A percentile compares a stretch with the other conserved stretches of the same genome.
Evolutionary conservation across 257 asterid species (phyloP).

Genomic region (Salvia splendens): DNA sequence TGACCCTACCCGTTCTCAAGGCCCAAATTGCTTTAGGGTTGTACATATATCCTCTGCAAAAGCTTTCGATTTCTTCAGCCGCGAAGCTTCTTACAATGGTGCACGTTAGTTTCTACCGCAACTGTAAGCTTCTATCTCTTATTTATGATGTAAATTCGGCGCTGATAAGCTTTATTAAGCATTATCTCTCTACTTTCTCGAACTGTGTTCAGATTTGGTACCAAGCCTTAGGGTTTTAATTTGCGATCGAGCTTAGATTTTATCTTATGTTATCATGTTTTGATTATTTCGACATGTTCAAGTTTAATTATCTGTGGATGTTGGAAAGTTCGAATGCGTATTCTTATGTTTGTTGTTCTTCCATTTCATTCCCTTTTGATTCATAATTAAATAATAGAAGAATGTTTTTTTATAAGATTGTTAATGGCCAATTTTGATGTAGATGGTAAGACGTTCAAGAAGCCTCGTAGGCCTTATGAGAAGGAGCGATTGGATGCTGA

Average conservation of each 20-base stretch:
- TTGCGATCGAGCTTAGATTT: not conserved
- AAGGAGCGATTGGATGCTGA: slow-evolving; percentile 76
- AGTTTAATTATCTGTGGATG: not conserved
- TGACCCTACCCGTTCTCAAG: too few relatives aligned
- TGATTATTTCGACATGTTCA: not conserved
- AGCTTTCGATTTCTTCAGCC: slow-evolving; percentile 6
- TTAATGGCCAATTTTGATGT: slow-evolving; percentile 2
- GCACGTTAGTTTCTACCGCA: slow-evolving; percentile 48
- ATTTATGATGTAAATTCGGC: too few relatives aligned
- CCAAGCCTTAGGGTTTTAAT: not conserved
- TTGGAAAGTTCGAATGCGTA: too few relatives aligned
- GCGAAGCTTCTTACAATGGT: slow-evolving; percentile 38
- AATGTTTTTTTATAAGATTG: not conserved
- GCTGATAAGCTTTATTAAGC: too few relatives aligned
- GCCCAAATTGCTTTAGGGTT: slow-evolving; percentile 37
- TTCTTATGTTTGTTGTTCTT: not conserved
- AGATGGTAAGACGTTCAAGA: slow-evolving; percentile 75
- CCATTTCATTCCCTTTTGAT: not conserved
- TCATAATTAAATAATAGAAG: not conserved
- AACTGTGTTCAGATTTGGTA: not conserved
- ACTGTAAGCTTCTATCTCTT: slow-evolving; percentile 36
- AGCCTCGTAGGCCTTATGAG: slow-evolving; percentile 67
- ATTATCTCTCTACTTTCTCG: not conserved
- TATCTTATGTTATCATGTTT: not conserved
- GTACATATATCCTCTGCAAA: not conserved